Percentiles rank a stretch among this genome's conserved stretches.
These are phyloP conservation scores for Phallus indusiatus DNA, from an alignment of 768 basidiomycete genomes.

Conservation along the genomic window DNA sequence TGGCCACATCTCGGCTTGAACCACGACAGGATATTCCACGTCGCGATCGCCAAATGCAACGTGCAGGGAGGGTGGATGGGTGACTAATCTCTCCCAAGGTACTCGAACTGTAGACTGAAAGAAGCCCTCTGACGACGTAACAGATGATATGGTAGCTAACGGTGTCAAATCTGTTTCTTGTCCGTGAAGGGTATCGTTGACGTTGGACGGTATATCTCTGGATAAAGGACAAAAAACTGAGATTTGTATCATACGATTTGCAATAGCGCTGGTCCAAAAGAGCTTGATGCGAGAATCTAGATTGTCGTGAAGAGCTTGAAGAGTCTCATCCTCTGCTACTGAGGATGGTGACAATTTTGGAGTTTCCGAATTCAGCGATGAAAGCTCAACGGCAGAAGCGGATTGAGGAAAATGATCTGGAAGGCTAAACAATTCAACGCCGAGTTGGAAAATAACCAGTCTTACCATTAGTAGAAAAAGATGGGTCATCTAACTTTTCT, in stretches of 20 bases:
- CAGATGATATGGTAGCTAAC: conserved; percentile 39
- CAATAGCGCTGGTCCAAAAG: conserved; percentile 71
- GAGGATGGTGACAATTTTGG: not conserved
- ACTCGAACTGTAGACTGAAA: conserved; percentile 59
- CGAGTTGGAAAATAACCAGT: not conserved
- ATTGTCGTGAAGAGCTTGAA: not conserved
- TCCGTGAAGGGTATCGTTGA: conserved; percentile 4
- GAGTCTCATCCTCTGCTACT: not conserved
- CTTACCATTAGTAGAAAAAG: not conserved
- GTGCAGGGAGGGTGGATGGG: conserved; percentile 47
- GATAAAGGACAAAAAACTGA: conserved; percentile 40
- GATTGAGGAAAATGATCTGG: not conserved
- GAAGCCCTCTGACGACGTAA: conserved; percentile 59
- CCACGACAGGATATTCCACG: conserved; percentile 44
- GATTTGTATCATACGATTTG: conserved; percentile 53
- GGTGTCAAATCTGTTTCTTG: conserved; percentile 30
- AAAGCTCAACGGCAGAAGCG: not conserved
- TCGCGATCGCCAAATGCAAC: conserved; percentile 46
- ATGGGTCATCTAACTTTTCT: not conserved
- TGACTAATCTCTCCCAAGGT: conserved; percentile 58
- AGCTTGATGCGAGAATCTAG: conserved; percentile 50
- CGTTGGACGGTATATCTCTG: conserved; percentile 18
- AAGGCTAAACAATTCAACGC: not conserved
- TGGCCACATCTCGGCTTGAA: conserved; percentile 42
- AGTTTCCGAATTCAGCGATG: not conserved